These are phyloP conservation scores for Thraustotheca clavata DNA, from an alignment of 352 stramenopile species.

Conservation along the genomic window DNA sequence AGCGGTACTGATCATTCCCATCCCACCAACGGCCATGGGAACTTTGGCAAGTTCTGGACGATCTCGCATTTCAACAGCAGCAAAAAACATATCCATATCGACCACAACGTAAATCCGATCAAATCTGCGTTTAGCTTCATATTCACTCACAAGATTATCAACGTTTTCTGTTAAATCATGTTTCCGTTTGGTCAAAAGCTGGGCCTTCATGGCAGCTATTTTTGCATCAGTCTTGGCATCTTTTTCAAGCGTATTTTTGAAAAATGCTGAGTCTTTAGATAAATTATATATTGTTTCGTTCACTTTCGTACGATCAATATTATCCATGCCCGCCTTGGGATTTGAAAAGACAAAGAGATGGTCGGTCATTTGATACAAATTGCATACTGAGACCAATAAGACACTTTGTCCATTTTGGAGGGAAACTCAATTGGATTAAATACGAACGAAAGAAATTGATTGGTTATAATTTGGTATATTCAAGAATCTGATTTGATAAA, in stretches of 20 bases:
- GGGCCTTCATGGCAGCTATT: conserved; percentile 61
- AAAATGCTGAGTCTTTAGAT: conserved; percentile 90
- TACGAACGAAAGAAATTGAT: too few relatives aligned
- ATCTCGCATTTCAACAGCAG: conserved; percentile 92
- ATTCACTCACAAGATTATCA: conserved; percentile 35
- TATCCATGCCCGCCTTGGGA: conserved; percentile 82
- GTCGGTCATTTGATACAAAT: neutral
- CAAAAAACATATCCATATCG: conserved; percentile 98
- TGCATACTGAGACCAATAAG: neutral
- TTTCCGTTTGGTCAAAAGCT: conserved; percentile 31
- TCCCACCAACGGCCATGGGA: conserved; percentile 88
- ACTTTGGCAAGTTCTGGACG: conserved; percentile 78
- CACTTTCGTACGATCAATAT: conserved; percentile 84
- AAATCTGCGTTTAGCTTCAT: conserved; percentile 47
- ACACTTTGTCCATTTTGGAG: too few relatives aligned
- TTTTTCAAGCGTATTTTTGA: conserved; percentile 85
- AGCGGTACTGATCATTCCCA: conserved; percentile 92
- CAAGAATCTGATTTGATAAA: too few relatives aligned
- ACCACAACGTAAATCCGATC: conserved; percentile 76
- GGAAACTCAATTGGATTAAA: too few relatives aligned
- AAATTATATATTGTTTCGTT: conserved; percentile 91
- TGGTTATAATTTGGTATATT: too few relatives aligned
- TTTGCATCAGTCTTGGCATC: conserved; percentile 83
- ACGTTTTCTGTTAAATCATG: conserved; percentile 26
- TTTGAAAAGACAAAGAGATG: conserved; percentile 79